phyloP scores from a whole-genome alignment of 331 rosid species.

The Phaseolus coccineus region DNA sequence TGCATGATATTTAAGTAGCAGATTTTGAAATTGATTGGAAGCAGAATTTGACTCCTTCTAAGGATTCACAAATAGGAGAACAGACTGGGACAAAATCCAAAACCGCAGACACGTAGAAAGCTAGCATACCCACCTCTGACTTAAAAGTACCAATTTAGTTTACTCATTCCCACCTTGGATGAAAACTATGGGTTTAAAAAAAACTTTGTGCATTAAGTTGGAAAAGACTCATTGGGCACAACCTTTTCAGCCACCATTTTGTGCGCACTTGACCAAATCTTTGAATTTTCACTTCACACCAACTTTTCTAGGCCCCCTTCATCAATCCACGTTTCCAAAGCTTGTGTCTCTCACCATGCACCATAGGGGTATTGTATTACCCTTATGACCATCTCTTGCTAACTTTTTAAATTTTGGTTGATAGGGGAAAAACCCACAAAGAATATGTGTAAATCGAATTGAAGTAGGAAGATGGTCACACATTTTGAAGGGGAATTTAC shows the following conservation, averaged over 20 bases:
- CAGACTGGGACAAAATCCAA: constrained; percentile 3
- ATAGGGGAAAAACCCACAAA: background rate
- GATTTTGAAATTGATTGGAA: constrained; percentile 37
- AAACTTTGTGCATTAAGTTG: constrained; percentile 25
- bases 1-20: constrained; percentile 38
- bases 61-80: constrained; percentile 16
- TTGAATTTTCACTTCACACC: constrained; percentile 35
- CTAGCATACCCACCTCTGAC: constrained; percentile 46
- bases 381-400: background rate
- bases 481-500: constrained; percentile 20
- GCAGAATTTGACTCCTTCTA: constrained; percentile 49
- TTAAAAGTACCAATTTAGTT: constrained; percentile 33
- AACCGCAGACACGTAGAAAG: constrained; percentile 51
- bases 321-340: constrained; percentile 39
- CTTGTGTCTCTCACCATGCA: background rate
- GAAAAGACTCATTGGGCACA: constrained; percentile 38
- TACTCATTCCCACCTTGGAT: constrained; percentile 33
- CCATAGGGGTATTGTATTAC: background rate
- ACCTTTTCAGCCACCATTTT: constrained; percentile 40
- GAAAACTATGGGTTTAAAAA: background rate
- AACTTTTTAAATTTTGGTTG: background rate
- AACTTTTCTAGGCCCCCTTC: constrained; percentile 1
- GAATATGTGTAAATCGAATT: constrained; percentile 29
- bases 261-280: constrained; percentile 55
- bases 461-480: constrained; percentile 43